These are phyloP conservation scores for Meyerozyma sp. DNA, from an alignment of 1,139 yeast genomes.

Conservation along the genomic window DNA sequence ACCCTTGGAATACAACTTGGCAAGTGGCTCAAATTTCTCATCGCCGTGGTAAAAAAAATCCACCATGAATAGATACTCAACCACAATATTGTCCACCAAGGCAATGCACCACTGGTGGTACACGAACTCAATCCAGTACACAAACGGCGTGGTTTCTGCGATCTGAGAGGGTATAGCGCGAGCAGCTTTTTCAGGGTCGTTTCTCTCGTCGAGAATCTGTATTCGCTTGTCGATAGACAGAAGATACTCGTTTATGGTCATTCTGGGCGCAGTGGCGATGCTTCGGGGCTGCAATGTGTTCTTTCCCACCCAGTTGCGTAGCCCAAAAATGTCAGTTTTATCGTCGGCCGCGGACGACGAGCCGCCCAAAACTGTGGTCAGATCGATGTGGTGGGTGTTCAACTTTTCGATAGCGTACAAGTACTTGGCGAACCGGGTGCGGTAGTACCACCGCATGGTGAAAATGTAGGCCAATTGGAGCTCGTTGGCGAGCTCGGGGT, in stretches of 20 bases:
- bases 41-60: slow-evolving; percentile 61
- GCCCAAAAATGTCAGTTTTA: slow-evolving; percentile 19
- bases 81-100: slow-evolving; percentile 68
- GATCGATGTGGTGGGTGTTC: slow-evolving; percentile 48
- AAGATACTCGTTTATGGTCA: slow-evolving; percentile 42
- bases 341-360: slow-evolving; percentile 17
- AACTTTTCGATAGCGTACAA: slow-evolving; percentile 68
- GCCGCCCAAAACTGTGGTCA: slow-evolving; percentile 46
- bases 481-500: slow-evolving; percentile 68
- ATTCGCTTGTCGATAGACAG: slow-evolving; percentile 53
- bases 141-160: slow-evolving; percentile 69
- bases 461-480: slow-evolving; percentile 73
- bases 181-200: slow-evolving; percentile 34
- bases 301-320: slow-evolving; percentile 23
- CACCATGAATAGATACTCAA: slow-evolving; percentile 68
- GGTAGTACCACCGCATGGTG: slow-evolving; percentile 93
- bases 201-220: slow-evolving; percentile 32
- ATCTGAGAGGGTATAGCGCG: slow-evolving; percentile 79
- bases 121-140: slow-evolving; percentile 67
- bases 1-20: background rate
- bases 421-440: slow-evolving; percentile 73
- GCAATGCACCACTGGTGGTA: slow-evolving; percentile 73
- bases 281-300: slow-evolving; percentile 4
- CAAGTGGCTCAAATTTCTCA: slow-evolving; percentile 24
- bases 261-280: slow-evolving; percentile 4